phyloP scores from a whole-genome alignment of 148 eudicot species.

The Dianthus caryophyllus region DNA sequence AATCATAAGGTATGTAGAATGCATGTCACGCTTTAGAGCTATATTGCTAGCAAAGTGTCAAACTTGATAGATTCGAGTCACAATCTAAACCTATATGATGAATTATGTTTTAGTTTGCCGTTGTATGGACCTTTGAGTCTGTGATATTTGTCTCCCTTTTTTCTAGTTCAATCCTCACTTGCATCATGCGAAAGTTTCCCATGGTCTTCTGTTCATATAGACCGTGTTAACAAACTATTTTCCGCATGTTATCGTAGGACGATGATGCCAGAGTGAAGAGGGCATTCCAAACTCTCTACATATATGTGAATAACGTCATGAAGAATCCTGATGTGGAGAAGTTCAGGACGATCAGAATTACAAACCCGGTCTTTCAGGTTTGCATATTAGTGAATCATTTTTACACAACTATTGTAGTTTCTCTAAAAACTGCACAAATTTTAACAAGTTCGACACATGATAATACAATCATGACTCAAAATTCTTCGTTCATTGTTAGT shows the following conservation, averaged over 20 bases:
- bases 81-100: no score
- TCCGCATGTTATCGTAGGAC: slow-evolving; percentile 34
- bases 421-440: no score
- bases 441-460: no score
- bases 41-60: background rate
- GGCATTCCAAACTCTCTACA: slow-evolving; percentile 68
- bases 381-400: background rate
- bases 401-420: background rate
- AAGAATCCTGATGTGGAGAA: slow-evolving; percentile 63
- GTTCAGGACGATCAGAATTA: slow-evolving; percentile 58
- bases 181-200: background rate
- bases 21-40: background rate
- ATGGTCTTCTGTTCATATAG: background rate
- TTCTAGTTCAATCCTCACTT: background rate
- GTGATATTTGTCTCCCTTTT: background rate
- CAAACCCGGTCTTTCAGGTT: slow-evolving; percentile 79
- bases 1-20: slow-evolving; percentile 47
- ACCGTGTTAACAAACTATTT: background rate
- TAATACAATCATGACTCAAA: no score
- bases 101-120: no score
- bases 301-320: slow-evolving; percentile 55
- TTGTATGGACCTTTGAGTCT: background rate
- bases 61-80: no score
- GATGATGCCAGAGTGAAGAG: slow-evolving; percentile 47
- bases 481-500: background rate